Evolutionary conservation across 2,329 filamentous ascomycete genomes (phyloP), one percentile per base, ranked within the genome.

Genomic region (Biscogniauxia mediterranea): DNA sequence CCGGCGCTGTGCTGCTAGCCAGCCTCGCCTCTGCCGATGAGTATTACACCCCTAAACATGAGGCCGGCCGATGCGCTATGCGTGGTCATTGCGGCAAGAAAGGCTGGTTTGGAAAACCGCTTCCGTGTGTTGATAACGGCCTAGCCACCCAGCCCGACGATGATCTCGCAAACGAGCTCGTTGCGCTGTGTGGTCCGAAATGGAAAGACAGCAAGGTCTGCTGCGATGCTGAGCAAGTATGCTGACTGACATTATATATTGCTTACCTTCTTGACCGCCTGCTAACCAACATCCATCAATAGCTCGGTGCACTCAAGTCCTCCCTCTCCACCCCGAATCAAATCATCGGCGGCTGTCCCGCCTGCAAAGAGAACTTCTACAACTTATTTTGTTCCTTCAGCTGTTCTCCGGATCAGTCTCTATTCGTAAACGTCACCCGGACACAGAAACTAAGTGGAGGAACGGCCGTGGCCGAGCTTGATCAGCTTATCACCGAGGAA

Each of bases 321-420:
- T 96, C 97, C 71, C 84, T 99, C 61, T 89, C 91, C 68, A 92
- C 92, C 21, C 94, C 93, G 1, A 92, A 93, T 69, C 88, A 89
- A 61, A 90, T 99, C 72, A 93, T 99, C 74, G 89, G 93, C 25
- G 92, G 93, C 9, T 99, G 95, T 75, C 95, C 95, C 1, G 95
- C 96, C 32, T 99, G 95, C 84, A 96, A 95, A 77, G 90, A 93
- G 70, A 99, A 99, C 81, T 99, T 99, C 81, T 98, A 92, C 82
- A 96, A 99, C 79, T 83, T 96, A 52, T 99, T 99, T 77, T 99
- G 95, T 79, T 96, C 93, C 4, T 98, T 99, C 73, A 98, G 93
- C 2, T 99, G 96, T 80, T 99, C 95, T 4, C 94, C 96, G 5
- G 90, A 99, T 71, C 95, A 99, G 75, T 97, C 93, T 0, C 81